Base-by-base conservation (phyloP, 495 filamentous ascomycete species). In the Aspergillus leporis region DNA sequence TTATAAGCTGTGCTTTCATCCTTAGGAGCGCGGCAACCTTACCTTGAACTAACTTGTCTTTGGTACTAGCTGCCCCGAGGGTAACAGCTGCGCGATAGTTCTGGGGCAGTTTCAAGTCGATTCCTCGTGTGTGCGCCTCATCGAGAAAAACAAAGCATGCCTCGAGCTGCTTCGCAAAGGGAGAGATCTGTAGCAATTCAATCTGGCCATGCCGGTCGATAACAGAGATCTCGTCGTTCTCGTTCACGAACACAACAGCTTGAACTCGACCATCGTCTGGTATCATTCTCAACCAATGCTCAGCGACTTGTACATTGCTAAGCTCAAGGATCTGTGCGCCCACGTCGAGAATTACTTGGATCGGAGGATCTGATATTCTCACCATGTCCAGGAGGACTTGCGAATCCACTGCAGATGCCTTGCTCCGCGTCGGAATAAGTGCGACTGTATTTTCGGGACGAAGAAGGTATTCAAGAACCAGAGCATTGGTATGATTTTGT, bases 41-140 rank as follows among this genome's bases (percentile, higher is more conserved):
- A 90, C 88, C 88, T 84, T 94, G 90, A 0, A 91, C 87, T 1
- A 90, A 68, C 41, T 81, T 78, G 51, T 93, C 89, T 65, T 93
- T 92, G 0, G 87, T 87, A 8, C 89, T 69, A 18, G 77, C 74
- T 0, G 85, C 78, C 0, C 89, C 88, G 0, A 93, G 73, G 0
- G 87, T 92, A 7, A 94, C 82, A 4, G 87, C 87, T 4, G 86
- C 90, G 13, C 82, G 71, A 56, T 84, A 86, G 13, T 75, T 16
- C 0, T 55, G 55, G 0, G 90, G 89, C 4, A 94, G 64, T 61
- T 80, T 86, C 9, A 94, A 63, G 63, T 93, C 89, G 0, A 83
- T 89, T 0, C 90, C 90, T 61, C 90, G 71, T 0, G 90, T 92
- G 61, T 94, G 90, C 0, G 83, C 82, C 60, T 94, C 84, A 50